Conservation (phyloP, 345 rosid genomes). For the Eucalyptus tenuipes region DNA sequence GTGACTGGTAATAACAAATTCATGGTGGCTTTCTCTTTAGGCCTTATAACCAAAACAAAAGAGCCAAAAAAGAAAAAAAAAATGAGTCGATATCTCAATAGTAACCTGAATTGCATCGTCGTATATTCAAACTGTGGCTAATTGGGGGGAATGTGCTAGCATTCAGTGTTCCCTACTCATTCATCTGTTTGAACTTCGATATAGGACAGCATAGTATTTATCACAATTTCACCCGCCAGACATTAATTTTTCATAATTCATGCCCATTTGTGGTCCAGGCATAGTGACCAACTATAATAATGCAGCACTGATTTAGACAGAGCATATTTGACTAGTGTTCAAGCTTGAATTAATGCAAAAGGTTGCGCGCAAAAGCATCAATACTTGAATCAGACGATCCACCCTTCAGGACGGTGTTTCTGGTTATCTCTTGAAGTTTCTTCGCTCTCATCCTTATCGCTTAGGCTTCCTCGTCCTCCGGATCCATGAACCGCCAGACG, state of each 20-base stretch:
- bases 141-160: neutral
- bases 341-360: neutral
- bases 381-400: neutral
- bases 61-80: too few relatives aligned
- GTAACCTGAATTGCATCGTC: neutral
- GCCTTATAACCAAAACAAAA: too few relatives aligned
- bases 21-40: too few relatives aligned
- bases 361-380: neutral
- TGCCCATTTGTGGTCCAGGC: neutral
- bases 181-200: neutral
- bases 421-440: neutral
- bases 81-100: neutral
- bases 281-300: neutral
- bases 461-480: neutral
- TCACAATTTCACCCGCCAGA: neutral
- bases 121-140: neutral
- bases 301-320: neutral
- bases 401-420: neutral
- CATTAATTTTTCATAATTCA: neutral
- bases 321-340: neutral
- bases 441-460: conserved; percentile 3
- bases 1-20: too few relatives aligned
- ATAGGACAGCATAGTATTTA: too few relatives aligned
- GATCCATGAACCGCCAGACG: conserved; percentile 4
- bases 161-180: neutral